Percentiles rank a stretch among this genome's conserved stretches.
phyloP scores from a whole-genome alignment of 169 alveolate genomes.

The Eimeria maxima region DNA sequence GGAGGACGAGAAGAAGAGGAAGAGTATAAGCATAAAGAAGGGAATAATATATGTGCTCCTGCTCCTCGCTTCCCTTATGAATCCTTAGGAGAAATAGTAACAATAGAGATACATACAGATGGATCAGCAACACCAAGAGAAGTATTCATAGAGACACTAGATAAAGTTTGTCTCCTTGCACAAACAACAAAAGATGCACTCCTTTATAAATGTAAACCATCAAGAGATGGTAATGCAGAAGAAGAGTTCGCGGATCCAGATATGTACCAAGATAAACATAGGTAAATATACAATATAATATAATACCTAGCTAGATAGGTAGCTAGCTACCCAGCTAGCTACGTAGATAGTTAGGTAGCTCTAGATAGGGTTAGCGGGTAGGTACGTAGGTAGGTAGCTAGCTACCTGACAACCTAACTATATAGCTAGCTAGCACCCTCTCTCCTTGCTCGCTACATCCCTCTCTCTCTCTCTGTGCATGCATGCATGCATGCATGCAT shows the following conservation, averaged over 20 bases:
- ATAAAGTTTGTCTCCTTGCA: conserved; percentile 87
- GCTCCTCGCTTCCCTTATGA: conserved; percentile 54
- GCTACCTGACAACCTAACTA: too few species aligned
- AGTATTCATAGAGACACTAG: conserved; percentile 89
- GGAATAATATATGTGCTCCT: too few species aligned
- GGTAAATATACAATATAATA: conserved; percentile 7
- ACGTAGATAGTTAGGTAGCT: too few species aligned
- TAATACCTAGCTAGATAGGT: too few species aligned
- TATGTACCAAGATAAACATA: conserved; percentile 87
- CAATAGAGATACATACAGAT: conserved; percentile 92
- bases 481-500: background rate
- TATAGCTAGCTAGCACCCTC: background rate
- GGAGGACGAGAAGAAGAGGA: background rate
- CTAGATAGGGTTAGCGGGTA: too few species aligned
- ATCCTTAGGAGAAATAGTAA: conserved; percentile 90
- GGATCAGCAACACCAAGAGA: conserved; percentile 92
- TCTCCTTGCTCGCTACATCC: background rate
- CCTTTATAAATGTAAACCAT: conserved; percentile 85
- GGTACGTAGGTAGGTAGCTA: too few species aligned
- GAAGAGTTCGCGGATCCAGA: conserved; percentile 90
- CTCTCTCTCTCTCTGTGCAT: background rate
- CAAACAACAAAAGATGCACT: conserved; percentile 89
- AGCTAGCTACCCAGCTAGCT: too few species aligned
- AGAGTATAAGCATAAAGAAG: too few species aligned
- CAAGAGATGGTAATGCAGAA: conserved; percentile 87